phyloP scores from a whole-genome alignment of 1,139 yeast genomes.

The Candida albicans region DNA sequence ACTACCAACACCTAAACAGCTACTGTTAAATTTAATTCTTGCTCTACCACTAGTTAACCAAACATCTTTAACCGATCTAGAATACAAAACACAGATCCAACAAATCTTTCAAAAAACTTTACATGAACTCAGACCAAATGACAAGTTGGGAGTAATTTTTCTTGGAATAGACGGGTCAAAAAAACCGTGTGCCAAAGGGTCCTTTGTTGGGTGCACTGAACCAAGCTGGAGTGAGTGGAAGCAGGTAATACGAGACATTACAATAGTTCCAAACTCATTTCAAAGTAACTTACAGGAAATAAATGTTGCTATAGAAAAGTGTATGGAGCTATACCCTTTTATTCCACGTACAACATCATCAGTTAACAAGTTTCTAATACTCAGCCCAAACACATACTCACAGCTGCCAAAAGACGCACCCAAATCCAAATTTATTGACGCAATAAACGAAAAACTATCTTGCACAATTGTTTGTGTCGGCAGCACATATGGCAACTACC shows the following conservation, averaged over 20 bases:
- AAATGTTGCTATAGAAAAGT: slow-evolving; percentile 28
- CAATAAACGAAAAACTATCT: slow-evolving; percentile 19
- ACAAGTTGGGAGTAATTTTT: slow-evolving; percentile 55
- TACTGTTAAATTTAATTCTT: slow-evolving; percentile 49
- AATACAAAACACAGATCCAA: slow-evolving; percentile 32
- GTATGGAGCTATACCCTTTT: slow-evolving; percentile 32
- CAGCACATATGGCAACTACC: background rate
- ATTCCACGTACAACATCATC: slow-evolving; percentile 20
- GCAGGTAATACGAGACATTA: slow-evolving; percentile 42
- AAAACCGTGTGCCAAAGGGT: slow-evolving; percentile 37
- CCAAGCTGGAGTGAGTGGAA: slow-evolving; percentile 62
- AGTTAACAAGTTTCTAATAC: slow-evolving; percentile 29
- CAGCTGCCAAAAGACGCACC: slow-evolving; percentile 4
- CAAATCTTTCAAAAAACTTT: slow-evolving; percentile 27
- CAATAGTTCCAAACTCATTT: slow-evolving; percentile 29
- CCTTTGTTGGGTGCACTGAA: slow-evolving; percentile 55
- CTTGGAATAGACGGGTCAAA: slow-evolving; percentile 49
- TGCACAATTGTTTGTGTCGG: slow-evolving; percentile 30
- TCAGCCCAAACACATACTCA: slow-evolving; percentile 17
- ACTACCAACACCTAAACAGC: slow-evolving; percentile 38
- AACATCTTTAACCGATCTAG: slow-evolving; percentile 28
- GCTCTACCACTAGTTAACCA: slow-evolving; percentile 45
- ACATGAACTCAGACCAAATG: slow-evolving; percentile 36
- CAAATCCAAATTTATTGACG: slow-evolving; percentile 12
- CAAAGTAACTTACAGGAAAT: slow-evolving; percentile 27